Evolutionary conservation across 176 grass and related monocot species (phyloP), one percentile per base, ranked within the genome.

Genomic region (Puccinellia tenuiflora): DNA sequence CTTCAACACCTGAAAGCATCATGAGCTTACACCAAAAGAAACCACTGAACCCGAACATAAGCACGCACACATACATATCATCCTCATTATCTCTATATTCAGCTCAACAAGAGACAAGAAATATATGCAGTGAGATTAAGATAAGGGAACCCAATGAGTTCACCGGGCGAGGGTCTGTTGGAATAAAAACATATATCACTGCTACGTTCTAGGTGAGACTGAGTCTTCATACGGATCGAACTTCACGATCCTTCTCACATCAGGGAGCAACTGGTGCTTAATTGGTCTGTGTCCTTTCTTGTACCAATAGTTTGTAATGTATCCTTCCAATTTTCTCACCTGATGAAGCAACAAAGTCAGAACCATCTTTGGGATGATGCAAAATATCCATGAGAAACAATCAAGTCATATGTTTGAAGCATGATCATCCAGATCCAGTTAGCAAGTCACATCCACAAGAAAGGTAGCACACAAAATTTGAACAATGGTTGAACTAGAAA

Each of bases 261-360:
- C 87, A 42, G 84, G 38, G n/a, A 91, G 81, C 77, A 89, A 88
- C 9, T 52, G 84, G 21, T 94, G 92, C 20, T 85, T 56, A 25
- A 88, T 52, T 29, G 87, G 84, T 77, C 79, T 75, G 45, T 85
- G 37, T 21, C 92, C 92, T 85, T 83, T 89, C 81, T 66, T 73
- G 61, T 79, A 79, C 92, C 92, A 94, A 86, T 83, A 76, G 34
- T 66, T 89, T 81, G 83, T 42, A 11, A 91, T 60, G 42, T 82
- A 81, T 17, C 60, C 70, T 68, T 94, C 92, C 59, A 91, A 35
- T 85, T 87, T 85, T 54, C 89, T 89, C 78, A 94, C 92, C 92
- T 94, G 86, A 78, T 15, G 29, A 79, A 42, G 22, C 47, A 86
- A 76, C 70, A 73, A 53, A 29, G 28, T 56, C 67, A 40, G 31